Conservation (phyloP, 495 filamentous ascomycete species). For the Beverwykella pulmonaria region DNA sequence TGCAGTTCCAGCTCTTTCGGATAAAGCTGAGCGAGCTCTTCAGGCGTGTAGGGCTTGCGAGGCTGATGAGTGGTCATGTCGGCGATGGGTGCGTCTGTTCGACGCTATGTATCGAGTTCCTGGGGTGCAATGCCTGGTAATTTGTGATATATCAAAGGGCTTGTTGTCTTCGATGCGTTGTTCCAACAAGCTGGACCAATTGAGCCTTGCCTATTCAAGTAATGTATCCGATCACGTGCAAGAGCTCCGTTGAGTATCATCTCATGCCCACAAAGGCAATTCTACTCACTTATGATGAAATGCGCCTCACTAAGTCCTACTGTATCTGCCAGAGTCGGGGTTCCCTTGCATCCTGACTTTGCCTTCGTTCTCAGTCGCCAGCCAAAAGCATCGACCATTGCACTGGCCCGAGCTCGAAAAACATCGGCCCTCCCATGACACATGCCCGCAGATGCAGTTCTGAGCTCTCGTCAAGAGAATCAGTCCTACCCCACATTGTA, state of each 20-base stretch:
- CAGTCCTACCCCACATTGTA: background rate
- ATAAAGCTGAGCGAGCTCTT: slow-evolving; percentile 83
- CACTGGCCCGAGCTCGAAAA: too few relatives aligned
- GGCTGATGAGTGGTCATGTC: slow-evolving; percentile 77
- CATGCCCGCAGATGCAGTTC: too few relatives aligned
- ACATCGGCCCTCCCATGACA: too few relatives aligned
- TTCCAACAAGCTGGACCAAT: background rate
- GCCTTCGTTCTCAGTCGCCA: too few relatives aligned
- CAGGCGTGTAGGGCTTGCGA: slow-evolving; percentile 73
- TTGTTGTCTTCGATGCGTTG: background rate
- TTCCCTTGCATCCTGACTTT: too few relatives aligned
- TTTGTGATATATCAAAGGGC: background rate
- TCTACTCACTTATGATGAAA: too few relatives aligned
- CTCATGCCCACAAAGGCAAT: too few relatives aligned
- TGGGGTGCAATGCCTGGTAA: too few relatives aligned
- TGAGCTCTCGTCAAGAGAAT: background rate
- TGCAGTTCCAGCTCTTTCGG: slow-evolving; percentile 77
- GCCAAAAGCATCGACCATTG: too few relatives aligned
- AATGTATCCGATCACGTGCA: background rate
- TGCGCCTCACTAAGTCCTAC: too few relatives aligned
- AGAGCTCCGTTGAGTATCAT: background rate
- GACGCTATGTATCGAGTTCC: background rate
- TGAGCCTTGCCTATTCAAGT: background rate
- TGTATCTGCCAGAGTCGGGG: too few relatives aligned
- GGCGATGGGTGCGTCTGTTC: background rate